phyloP scores from a whole-genome alignment of 73 alveolate genomes.

The Paramecium pentaurelia region DNA sequence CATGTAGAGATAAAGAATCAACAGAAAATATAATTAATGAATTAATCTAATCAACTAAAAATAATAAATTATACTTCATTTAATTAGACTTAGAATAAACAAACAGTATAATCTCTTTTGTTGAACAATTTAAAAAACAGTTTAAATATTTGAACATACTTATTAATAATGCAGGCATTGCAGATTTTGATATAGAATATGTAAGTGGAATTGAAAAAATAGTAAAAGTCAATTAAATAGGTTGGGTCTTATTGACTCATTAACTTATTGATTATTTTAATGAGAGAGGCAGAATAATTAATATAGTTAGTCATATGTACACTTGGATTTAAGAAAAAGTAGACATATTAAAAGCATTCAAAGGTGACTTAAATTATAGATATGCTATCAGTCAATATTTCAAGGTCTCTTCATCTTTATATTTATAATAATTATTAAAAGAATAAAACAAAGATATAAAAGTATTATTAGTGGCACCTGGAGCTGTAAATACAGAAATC shows the following conservation, averaged over 20 bases:
- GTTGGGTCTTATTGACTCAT: background rate
- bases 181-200: background rate
- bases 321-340: background rate
- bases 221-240: background rate
- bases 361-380: background rate
- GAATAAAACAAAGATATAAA: background rate
- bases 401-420: slow-evolving; percentile 18
- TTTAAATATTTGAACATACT: background rate
- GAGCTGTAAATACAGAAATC: slow-evolving; percentile 41
- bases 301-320: background rate
- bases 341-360: background rate
- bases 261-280: background rate
- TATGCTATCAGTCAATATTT: slow-evolving; percentile 40
- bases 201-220: background rate
- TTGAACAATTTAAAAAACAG: background rate
- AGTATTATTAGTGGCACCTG: slow-evolving; percentile 45
- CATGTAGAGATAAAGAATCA: slow-evolving; percentile 62
- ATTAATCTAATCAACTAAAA: background rate
- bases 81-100: background rate
- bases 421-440: background rate
- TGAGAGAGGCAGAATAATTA: background rate
- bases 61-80: background rate
- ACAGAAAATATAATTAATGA: background rate
- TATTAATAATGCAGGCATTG: background rate
- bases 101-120: background rate